Conservation (phyloP, 2,329 filamentous ascomycete species). For the Colletotrichum paranaense region DNA sequence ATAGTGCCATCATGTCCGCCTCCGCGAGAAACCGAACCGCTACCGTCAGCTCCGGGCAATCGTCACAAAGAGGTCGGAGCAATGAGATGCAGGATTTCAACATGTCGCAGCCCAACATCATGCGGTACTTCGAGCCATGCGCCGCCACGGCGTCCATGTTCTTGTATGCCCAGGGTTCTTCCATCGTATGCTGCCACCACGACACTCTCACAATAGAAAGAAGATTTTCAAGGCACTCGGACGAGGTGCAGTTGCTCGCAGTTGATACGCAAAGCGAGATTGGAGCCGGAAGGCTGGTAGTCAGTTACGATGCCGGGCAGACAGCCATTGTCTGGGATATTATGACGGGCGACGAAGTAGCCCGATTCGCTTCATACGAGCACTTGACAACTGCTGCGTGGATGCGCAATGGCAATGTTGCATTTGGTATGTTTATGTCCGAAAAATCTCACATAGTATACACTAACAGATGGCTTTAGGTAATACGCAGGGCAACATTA, state of each 20-base stretch:
- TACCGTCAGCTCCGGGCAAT: constrained; percentile 68
- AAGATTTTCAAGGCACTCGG: constrained; percentile 84
- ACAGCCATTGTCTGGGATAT: constrained; percentile 98
- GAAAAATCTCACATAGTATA: constrained; percentile 34
- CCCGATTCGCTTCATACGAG: constrained; percentile 93
- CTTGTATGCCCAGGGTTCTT: constrained; percentile 85
- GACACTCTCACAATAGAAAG: constrained; percentile 91
- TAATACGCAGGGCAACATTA: constrained; percentile 91
- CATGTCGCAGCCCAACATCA: constrained; percentile 60
- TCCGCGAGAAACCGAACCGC: constrained; percentile 68
- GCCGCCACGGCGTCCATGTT: constrained; percentile 92
- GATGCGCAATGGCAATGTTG: constrained; percentile 98
- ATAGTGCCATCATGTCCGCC: constrained; percentile 66
- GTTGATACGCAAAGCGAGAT: constrained; percentile 93
- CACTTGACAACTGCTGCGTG: constrained; percentile 86
- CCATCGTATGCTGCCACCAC: constrained; percentile 89
- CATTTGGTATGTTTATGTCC: constrained; percentile 79
- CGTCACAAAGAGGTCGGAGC: constrained; percentile 58
- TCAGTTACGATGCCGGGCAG: constrained; percentile 91
- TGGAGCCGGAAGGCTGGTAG: constrained; percentile 85
- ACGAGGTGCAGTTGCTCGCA: constrained; percentile 84
- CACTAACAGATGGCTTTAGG: constrained; percentile 63
- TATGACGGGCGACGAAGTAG: constrained; percentile 88
- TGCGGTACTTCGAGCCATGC: constrained; percentile 82
- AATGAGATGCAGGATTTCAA: constrained; percentile 63